These are phyloP conservation scores for Luffa aegyptiaca DNA, from an alignment of 306 rosid genomes.

Conservation along the genomic window DNA sequence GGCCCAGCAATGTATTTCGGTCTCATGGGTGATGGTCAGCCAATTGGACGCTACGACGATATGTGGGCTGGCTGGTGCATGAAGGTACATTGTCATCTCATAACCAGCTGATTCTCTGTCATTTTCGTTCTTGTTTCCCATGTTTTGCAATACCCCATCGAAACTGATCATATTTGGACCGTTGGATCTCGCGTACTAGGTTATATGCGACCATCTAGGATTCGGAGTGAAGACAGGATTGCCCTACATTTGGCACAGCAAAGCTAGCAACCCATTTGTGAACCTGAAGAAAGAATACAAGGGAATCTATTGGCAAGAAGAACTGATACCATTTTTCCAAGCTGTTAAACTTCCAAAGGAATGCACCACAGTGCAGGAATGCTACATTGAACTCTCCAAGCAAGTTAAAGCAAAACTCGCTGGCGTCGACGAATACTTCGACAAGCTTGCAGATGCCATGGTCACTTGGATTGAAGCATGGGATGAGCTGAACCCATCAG, in stretches of 20 bases:
- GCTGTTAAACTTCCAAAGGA: constrained; percentile 48
- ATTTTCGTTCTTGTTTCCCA: not conserved
- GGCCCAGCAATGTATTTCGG: constrained; percentile 97
- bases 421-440: constrained; percentile 48
- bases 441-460: constrained; percentile 78
- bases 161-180: not conserved
- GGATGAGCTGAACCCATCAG: constrained; percentile 62
- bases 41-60: constrained; percentile 80
- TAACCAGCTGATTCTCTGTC: not conserved
- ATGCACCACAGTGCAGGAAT: constrained; percentile 55
- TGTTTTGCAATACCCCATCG: not conserved
- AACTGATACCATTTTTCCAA: constrained; percentile 78
- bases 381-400: constrained; percentile 84
- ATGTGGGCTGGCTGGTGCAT: constrained; percentile 99
- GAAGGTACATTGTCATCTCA: constrained; percentile 38
- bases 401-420: constrained; percentile 66
- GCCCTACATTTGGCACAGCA: constrained; percentile 96
- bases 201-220: constrained; percentile 77
- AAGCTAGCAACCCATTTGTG: constrained; percentile 91
- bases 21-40: constrained; percentile 96
- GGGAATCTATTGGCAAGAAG: constrained; percentile 90
- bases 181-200: constrained; percentile 21
- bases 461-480: constrained; percentile 91
- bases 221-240: constrained; percentile 80
- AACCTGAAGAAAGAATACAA: constrained; percentile 84